Conservation (phyloP, 2,329 filamentous ascomycete genomes). For the Penicillium sp. region DNA sequence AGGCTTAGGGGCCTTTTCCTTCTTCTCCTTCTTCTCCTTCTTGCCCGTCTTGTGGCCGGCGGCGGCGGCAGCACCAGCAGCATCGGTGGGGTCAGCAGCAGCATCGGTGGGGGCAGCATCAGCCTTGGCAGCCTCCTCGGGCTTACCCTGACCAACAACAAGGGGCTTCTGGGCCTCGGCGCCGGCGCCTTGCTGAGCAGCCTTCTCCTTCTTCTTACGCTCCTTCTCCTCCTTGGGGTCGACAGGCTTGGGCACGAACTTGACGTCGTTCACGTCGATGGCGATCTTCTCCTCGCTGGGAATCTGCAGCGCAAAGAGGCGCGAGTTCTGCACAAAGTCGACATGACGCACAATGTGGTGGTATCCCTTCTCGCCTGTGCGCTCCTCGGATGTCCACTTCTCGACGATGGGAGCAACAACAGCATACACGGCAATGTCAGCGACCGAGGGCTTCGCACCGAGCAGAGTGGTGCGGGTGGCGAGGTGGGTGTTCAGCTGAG, state of each 20-base stretch:
- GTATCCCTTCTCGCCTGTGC: conserved; percentile 83
- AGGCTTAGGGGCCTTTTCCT: conserved; percentile 79
- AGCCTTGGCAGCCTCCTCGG: conserved; percentile 46
- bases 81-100: conserved; percentile 52
- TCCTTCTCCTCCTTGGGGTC: conserved; percentile 96
- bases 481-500: conserved; percentile 81
- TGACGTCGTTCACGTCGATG: conserved; percentile 75
- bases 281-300: conserved; percentile 71
- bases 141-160: conserved; percentile 40
- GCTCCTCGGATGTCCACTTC: conserved; percentile 79
- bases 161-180: conserved; percentile 32
- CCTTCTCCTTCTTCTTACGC: conserved; percentile 92
- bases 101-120: conserved; percentile 32
- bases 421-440: conserved; percentile 81
- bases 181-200: conserved; percentile 31
- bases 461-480: conserved; percentile 85
- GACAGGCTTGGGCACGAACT: conserved; percentile 83
- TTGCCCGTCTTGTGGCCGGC: conserved; percentile 53
- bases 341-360: conserved; percentile 89
- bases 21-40: conserved; percentile 78
- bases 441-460: conserved; percentile 83
- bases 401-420: conserved; percentile 73
- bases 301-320: conserved; percentile 67
- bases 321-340: conserved; percentile 92
- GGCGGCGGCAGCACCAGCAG: conserved; percentile 50